Evolutionary conservation across 2,329 filamentous ascomycete genomes (phyloP).

Genomic region (Exophiala aquamarina): DNA sequence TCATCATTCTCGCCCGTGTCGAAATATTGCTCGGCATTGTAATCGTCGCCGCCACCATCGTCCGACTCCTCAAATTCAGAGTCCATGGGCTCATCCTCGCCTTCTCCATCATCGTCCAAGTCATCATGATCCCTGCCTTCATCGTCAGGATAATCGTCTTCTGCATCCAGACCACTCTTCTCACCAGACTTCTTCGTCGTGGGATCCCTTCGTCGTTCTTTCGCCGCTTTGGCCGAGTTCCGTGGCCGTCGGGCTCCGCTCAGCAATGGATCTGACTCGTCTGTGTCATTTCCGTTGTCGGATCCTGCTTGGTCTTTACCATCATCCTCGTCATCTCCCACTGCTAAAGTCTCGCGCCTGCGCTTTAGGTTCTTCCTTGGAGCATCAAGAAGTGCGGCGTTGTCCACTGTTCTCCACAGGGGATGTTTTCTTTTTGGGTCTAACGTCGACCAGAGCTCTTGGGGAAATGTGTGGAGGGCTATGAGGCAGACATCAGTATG

Average conservation of each 20-base stretch:
- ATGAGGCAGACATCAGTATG: slow-evolving; percentile 28
- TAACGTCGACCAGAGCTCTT: slow-evolving; percentile 57
- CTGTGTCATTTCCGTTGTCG: slow-evolving; percentile 34
- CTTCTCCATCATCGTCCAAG: slow-evolving; percentile 42
- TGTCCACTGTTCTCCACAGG: slow-evolving; percentile 33
- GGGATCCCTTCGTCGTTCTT: slow-evolving; percentile 11
- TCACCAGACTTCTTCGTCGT: slow-evolving; percentile 23
- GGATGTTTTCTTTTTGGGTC: slow-evolving; percentile 45
- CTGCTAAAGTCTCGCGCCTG: slow-evolving; percentile 28
- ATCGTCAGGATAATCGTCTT: slow-evolving; percentile 38
- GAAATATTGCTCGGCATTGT: slow-evolving; percentile 66
- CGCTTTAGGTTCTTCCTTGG: slow-evolving; percentile 31
- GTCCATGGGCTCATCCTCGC: slow-evolving; percentile 55
- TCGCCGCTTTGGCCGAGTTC: slow-evolving; percentile 9
- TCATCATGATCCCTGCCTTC: slow-evolving; percentile 39
- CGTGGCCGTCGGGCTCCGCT: slow-evolving; percentile 14
- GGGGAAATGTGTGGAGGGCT: slow-evolving; percentile 59
- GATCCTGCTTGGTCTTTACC: slow-evolving; percentile 44
- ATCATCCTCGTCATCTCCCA: slow-evolving; percentile 15
- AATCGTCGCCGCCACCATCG: slow-evolving; percentile 59
- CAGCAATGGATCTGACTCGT: slow-evolving; percentile 17
- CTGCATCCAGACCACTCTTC: slow-evolving; percentile 36
- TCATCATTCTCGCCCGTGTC: slow-evolving; percentile 57
- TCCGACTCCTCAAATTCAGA: slow-evolving; percentile 62
- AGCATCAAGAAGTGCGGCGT: slow-evolving; percentile 9